Conservation (phyloP, 2,329 filamentous ascomycete species). For the Fusarium nodosum region DNA sequence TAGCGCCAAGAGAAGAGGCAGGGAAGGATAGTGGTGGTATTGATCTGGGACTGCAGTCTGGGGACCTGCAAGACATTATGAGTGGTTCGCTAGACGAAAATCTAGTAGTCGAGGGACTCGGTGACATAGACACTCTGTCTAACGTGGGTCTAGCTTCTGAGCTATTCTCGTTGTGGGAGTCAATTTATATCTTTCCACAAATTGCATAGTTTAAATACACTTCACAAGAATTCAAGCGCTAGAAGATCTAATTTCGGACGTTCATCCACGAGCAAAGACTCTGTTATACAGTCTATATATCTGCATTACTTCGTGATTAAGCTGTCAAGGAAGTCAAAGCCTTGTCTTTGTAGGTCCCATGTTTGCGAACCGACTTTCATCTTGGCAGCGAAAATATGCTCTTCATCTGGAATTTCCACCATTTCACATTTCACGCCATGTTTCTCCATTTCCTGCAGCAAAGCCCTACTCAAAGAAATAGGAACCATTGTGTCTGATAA, state of each 20-base stretch:
- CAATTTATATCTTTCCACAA: background rate
- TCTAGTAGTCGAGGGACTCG: background rate
- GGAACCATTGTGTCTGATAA: constrained; percentile 5
- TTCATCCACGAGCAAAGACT: background rate
- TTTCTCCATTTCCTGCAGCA: background rate
- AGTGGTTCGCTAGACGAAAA: no score
- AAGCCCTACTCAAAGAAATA: background rate
- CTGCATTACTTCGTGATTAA: background rate
- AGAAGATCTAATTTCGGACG: no score
- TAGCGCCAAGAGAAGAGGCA: no score
- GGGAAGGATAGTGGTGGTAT: background rate
- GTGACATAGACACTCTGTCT: background rate
- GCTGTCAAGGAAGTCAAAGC: background rate
- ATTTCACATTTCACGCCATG: background rate
- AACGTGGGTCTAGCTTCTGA: background rate
- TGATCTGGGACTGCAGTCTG: background rate
- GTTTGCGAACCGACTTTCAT: constrained; percentile 3
- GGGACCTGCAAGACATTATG: no score
- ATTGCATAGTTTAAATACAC: no score
- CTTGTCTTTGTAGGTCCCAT: constrained; percentile 1
- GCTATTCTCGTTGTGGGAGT: background rate
- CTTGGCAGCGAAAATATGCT: constrained; percentile 9
- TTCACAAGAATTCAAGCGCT: no score
- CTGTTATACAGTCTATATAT: background rate
- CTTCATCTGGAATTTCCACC: constrained; percentile 6